Conservation (phyloP, 257 asterid genomes). For the Leonotis leonurus region DNA sequence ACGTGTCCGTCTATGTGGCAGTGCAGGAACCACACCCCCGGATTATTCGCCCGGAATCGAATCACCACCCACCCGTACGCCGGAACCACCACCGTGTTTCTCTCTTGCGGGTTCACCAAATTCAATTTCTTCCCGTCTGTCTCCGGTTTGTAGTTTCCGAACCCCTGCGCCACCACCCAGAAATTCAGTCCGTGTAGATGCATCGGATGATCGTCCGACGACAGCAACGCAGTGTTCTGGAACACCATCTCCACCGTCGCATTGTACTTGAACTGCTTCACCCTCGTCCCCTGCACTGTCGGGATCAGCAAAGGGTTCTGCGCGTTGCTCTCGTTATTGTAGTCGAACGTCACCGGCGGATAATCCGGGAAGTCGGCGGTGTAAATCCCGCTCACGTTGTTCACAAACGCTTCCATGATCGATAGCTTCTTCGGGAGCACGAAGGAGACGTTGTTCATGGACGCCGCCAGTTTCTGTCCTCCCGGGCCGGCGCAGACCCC, state of each 20-base stretch:
- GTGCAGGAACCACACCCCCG: slow-evolving; percentile 69
- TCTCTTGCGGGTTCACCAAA: slow-evolving; percentile 40
- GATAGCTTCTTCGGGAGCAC: slow-evolving; percentile 40
- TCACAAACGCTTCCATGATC: slow-evolving; percentile 44
- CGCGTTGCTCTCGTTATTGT: slow-evolving; percentile 22
- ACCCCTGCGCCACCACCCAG: slow-evolving; percentile 45
- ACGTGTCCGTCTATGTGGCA: slow-evolving; percentile 72
- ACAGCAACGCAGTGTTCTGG: slow-evolving; percentile 44
- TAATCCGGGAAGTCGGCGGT: slow-evolving; percentile 42
- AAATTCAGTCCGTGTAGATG: slow-evolving; percentile 54
- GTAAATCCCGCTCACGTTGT: slow-evolving; percentile 37
- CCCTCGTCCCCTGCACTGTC: slow-evolving; percentile 35
- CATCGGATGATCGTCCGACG: slow-evolving; percentile 45
- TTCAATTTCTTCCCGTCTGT: slow-evolving; percentile 32
- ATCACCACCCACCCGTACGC: slow-evolving; percentile 55
- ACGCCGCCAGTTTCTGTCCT: slow-evolving; percentile 38
- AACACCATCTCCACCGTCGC: slow-evolving; percentile 41
- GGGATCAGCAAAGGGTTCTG: slow-evolving; percentile 11
- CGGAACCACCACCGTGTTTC: slow-evolving; percentile 52
- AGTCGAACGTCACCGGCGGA: slow-evolving; percentile 46
- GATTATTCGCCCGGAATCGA: slow-evolving; percentile 50
- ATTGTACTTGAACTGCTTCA: slow-evolving; percentile 36
- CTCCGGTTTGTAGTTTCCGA: slow-evolving; percentile 37
- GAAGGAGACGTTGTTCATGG: slow-evolving; percentile 72
- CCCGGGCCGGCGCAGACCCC: slow-evolving; percentile 33